Evolutionary conservation across 345 rosid genomes (phyloP).

Genomic region (Limnanthes douglasii): DNA sequence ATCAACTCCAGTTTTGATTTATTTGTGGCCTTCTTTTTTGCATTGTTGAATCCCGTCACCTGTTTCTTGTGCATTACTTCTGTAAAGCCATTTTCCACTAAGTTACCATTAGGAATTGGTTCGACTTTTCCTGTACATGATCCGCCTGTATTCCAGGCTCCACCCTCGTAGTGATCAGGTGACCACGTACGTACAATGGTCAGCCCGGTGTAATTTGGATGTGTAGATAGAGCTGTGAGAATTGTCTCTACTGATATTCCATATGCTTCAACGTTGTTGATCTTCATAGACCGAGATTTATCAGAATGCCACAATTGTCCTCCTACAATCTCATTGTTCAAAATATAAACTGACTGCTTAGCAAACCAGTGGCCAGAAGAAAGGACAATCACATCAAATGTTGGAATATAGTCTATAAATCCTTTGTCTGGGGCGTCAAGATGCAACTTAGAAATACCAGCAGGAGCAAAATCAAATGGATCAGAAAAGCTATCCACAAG

Average conservation of each 20-base stretch:
- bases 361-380: slow-evolving; percentile 99
- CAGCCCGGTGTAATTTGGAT: slow-evolving; percentile 71
- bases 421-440: slow-evolving; percentile 69
- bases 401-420: slow-evolving; percentile 55
- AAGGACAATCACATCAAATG: slow-evolving; percentile 62
- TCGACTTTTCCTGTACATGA: slow-evolving; percentile 82
- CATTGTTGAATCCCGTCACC: slow-evolving; percentile 43
- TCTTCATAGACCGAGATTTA: slow-evolving; percentile 49
- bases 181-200: slow-evolving; percentile 74
- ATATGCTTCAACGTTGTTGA: slow-evolving; percentile 75
- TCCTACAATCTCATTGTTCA: slow-evolving; percentile 77
- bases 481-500: slow-evolving; percentile 62
- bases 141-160: slow-evolving; percentile 97
- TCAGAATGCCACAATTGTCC: slow-evolving; percentile 95
- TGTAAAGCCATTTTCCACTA: slow-evolving; percentile 71
- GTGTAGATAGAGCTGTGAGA: slow-evolving; percentile 44
- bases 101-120: slow-evolving; percentile 43
- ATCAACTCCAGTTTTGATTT: slow-evolving; percentile 53
- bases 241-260: slow-evolving; percentile 78
- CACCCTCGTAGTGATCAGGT: slow-evolving; percentile 97
- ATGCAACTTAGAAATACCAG: slow-evolving; percentile 68
- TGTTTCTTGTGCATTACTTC: slow-evolving; percentile 75
- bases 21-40: slow-evolving; percentile 21
- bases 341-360: slow-evolving; percentile 74
- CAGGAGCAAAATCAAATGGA: slow-evolving; percentile 50